Conservation (phyloP, 2,329 filamentous ascomycete genomes). For the Penicillium sp. region DNA sequence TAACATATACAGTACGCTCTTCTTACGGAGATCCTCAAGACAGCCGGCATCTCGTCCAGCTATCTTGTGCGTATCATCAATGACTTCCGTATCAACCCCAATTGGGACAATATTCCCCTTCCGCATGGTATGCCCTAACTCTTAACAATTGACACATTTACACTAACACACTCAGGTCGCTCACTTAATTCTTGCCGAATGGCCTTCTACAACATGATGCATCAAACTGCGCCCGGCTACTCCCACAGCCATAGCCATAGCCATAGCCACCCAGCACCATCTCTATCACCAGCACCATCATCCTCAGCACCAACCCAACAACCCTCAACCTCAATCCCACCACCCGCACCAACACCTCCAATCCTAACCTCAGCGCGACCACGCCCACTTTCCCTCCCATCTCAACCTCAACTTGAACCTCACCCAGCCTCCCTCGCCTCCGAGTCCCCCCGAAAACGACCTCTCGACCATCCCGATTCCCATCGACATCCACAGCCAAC, state of each 20-base stretch:
- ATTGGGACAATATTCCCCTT: constrained; percentile 47
- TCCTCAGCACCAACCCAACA: no score
- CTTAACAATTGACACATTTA: neutral
- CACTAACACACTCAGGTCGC: neutral
- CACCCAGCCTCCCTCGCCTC: neutral
- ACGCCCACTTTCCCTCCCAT: neutral
- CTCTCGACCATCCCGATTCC: constrained; percentile 32
- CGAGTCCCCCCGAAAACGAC: constrained; percentile 35
- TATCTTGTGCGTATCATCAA: constrained; percentile 44
- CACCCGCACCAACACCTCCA: neutral
- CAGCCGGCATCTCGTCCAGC: constrained; percentile 41
- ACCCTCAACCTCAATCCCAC: no score
- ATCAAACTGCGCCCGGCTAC: constrained; percentile 4
- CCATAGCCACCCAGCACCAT: neutral
- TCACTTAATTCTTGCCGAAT: constrained; percentile 37
- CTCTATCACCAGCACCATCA: neutral
- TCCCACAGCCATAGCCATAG: neutral
- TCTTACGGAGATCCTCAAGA: constrained; percentile 49
- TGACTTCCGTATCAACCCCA: constrained; percentile 41
- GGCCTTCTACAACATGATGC: constrained; percentile 39
- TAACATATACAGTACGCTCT: constrained; percentile 41
- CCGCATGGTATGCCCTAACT: constrained; percentile 43
- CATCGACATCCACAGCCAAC: no score
- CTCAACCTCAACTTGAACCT: constrained; percentile 2
- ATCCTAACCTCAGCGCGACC: neutral